These are phyloP conservation scores for Debaryomyces fabryi DNA, from an alignment of 1,139 yeast genomes.

Conservation along the genomic window DNA sequence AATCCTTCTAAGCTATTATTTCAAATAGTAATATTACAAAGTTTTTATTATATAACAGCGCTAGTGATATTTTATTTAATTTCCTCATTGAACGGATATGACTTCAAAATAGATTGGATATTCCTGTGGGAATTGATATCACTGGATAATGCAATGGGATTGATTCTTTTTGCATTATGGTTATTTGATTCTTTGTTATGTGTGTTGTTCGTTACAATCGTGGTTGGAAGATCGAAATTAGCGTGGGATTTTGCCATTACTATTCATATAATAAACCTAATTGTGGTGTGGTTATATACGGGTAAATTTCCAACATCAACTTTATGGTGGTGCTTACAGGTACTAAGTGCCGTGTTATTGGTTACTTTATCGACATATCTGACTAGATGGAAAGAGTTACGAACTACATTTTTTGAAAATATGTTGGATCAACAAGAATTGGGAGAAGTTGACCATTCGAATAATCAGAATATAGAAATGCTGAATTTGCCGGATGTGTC, in stretches of 20 bases:
- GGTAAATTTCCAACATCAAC: conserved; percentile 68
- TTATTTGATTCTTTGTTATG: conserved; percentile 74
- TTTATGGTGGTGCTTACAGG: conserved; percentile 86
- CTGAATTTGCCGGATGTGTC: conserved; percentile 12
- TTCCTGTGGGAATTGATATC: conserved; percentile 81
- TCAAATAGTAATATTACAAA: conserved; percentile 66
- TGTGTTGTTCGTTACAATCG: conserved; percentile 79
- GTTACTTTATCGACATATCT: conserved; percentile 84
- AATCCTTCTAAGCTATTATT: conserved; percentile 43
- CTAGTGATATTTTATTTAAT: conserved; percentile 56
- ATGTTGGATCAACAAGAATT: conserved; percentile 58
- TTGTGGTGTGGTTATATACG: conserved; percentile 68
- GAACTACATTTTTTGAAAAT: conserved; percentile 87
- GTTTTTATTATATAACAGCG: conserved; percentile 69
- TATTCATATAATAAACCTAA: conserved; percentile 75
- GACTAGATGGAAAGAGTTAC: conserved; percentile 83
- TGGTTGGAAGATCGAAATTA: conserved; percentile 88
- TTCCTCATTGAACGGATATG: conserved; percentile 63
- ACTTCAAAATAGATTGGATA: conserved; percentile 67
- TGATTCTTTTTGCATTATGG: conserved; percentile 76
- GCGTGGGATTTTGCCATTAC: conserved; percentile 97
- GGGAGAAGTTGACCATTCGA: conserved; percentile 29
- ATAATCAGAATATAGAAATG: conserved; percentile 24
- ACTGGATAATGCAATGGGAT: conserved; percentile 77
- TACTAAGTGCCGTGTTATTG: conserved; percentile 65